Conservation (phyloP, 306 rosid species). For the Nissolia schottii region DNA sequence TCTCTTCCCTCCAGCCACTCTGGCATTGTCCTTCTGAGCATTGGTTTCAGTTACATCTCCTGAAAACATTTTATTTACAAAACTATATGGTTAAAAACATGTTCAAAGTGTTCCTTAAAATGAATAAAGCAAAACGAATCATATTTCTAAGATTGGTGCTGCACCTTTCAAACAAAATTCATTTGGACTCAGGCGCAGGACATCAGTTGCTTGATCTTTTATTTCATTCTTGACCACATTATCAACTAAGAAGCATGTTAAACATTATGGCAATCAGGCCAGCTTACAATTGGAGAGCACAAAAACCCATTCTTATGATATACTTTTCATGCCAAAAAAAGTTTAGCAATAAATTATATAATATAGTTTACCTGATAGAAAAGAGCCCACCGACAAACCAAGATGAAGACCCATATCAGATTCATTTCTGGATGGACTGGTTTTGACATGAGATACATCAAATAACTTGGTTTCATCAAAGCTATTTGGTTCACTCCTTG, state of each 20-base stretch:
- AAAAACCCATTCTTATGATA: slow-evolving; percentile 5
- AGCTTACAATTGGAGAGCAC: slow-evolving; percentile 11
- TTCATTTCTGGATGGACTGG: slow-evolving; percentile 43
- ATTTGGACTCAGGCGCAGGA: slow-evolving; percentile 31
- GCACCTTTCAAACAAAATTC: slow-evolving; percentile 43
- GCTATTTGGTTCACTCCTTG: slow-evolving; percentile 37
- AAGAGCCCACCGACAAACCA: slow-evolving; percentile 67
- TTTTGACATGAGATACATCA: slow-evolving; percentile 37
- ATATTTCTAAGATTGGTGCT: slow-evolving; percentile 22
- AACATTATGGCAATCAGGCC: slow-evolving; percentile 30
- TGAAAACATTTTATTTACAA: slow-evolving; percentile 43
- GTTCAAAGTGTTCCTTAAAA: not conserved
- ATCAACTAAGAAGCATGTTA: slow-evolving; percentile 45
- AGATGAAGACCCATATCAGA: slow-evolving; percentile 63
- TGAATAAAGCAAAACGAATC: slow-evolving; percentile 11
- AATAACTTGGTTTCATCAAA: slow-evolving; percentile 30
- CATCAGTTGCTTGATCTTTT: slow-evolving; percentile 40
- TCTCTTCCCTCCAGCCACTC: slow-evolving; percentile 58
- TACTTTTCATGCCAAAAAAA: slow-evolving; percentile 6
- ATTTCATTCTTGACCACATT: slow-evolving; percentile 30
- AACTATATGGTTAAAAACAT: slow-evolving; percentile 11
- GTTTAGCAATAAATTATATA: not conserved
- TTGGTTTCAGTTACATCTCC: slow-evolving; percentile 46
- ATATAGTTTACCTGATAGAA: slow-evolving; percentile 54
- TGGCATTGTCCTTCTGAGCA: slow-evolving; percentile 38